A percentile compares a stretch with the other conserved stretches of the same genome.
Conservation (phyloP, 2,329 filamentous ascomycete species). For the Fusarium devonianum region DNA sequence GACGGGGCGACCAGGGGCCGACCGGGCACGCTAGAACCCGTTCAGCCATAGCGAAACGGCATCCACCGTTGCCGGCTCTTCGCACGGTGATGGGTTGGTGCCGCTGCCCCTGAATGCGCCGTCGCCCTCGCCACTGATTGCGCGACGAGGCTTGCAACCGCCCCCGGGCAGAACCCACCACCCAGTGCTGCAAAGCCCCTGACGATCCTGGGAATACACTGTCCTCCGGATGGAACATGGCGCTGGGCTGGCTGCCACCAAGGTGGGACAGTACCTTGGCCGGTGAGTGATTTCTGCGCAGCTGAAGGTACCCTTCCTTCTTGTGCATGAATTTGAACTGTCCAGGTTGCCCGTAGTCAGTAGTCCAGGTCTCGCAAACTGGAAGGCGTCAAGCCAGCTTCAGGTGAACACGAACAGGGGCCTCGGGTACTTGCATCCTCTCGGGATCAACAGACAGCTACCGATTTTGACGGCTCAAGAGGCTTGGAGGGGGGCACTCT, state of each 20-base stretch:
- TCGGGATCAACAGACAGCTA: background rate
- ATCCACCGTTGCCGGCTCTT: constrained; percentile 25
- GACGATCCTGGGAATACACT: constrained; percentile 21
- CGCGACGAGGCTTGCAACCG: constrained; percentile 13
- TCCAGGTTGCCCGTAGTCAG: no score
- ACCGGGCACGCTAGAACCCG: constrained; percentile 25
- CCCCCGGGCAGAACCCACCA: constrained; percentile 19
- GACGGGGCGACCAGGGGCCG: constrained; percentile 36
- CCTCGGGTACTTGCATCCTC: constrained; percentile 10
- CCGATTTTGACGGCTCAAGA: background rate
- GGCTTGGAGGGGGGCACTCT: background rate
- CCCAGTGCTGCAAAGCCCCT: constrained; percentile 28
- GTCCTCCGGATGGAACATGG: constrained; percentile 4
- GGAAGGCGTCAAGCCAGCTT: constrained; percentile 31
- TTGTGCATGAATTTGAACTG: background rate
- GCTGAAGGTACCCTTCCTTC: constrained; percentile 3
- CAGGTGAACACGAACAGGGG: constrained; percentile 34
- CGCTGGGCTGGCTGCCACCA: no score
- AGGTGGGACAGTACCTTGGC: constrained; percentile 7
- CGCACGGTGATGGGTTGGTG: constrained; percentile 30
- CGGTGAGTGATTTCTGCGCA: background rate
- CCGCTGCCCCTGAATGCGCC: constrained; percentile 30
- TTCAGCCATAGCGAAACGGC: constrained; percentile 40
- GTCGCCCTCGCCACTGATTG: constrained; percentile 6
- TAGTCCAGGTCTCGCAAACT: constrained; percentile 30